These are phyloP conservation scores for Fusarium poae DNA, from an alignment of 2,329 filamentous ascomycete genomes.

Conservation along the genomic window DNA sequence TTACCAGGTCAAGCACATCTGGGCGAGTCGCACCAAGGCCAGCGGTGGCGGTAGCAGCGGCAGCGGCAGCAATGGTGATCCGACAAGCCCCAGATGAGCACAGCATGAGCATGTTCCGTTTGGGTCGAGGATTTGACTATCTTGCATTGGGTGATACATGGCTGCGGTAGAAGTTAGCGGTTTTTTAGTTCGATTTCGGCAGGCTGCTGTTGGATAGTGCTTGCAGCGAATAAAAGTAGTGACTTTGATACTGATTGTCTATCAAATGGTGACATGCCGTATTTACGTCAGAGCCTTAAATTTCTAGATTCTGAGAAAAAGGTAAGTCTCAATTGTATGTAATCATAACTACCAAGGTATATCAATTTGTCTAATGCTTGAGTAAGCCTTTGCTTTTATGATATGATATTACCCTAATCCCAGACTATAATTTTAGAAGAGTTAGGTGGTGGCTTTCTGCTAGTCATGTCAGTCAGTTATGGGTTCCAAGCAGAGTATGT, in stretches of 20 bases:
- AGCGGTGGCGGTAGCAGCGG: slow-evolving; percentile 61
- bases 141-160: slow-evolving; percentile 3
- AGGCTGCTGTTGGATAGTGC: slow-evolving; percentile 46
- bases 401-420: too few relatives aligned
- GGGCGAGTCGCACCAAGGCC: slow-evolving; percentile 46
- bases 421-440: background rate
- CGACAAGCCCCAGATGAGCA: slow-evolving; percentile 60
- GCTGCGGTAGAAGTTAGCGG: slow-evolving; percentile 19
- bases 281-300: too few relatives aligned
- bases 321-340: too few relatives aligned
- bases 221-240: slow-evolving; percentile 49
- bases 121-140: slow-evolving; percentile 3
- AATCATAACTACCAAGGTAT: background rate
- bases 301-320: too few relatives aligned
- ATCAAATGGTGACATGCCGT: background rate
- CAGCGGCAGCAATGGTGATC: slow-evolving; percentile 64
- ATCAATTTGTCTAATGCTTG: too few relatives aligned
- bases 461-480: slow-evolving; percentile 37
- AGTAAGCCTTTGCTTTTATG: too few relatives aligned
- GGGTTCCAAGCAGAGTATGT: background rate
- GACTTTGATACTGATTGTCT: slow-evolving; percentile 38
- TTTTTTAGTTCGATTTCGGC: slow-evolving; percentile 32
- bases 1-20: slow-evolving; percentile 41
- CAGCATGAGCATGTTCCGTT: background rate
- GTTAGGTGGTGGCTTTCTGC: background rate